Base-by-base conservation (phyloP, 352 stramenopile species). In the Aphanomyces astaci region DNA sequence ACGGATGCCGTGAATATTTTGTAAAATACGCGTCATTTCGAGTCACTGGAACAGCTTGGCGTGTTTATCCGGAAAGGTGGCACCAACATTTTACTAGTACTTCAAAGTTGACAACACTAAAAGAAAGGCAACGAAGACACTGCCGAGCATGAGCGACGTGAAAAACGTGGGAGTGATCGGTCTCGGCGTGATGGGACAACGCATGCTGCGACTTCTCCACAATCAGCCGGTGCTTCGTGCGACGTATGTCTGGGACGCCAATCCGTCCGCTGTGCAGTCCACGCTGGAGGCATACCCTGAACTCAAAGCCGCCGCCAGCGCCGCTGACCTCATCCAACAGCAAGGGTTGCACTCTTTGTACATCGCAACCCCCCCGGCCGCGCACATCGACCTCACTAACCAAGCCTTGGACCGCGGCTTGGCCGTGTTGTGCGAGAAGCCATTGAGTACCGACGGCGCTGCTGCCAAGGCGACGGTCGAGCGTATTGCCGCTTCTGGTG, bases 151-250 rank as follows among this genome's bases (percentile, higher is more conserved):
- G 48, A 55, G 48, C n/a, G 48, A 55, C 2, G 48, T 55, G 10
- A 31, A 3, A 10, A 25, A 55, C 48, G 48, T 55, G 1, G 48
- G 48, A 2, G 48, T 55, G 48, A 55, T 55, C 48, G 48, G 48
- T 15, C 48, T 55, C 2, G 48, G 48, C 11, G 48, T 55, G n/a
- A 55, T 55, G 48, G 48, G 48, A 2, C 48, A 55, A n/a, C 48
- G 48, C 48, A 55, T 55, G 48, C 48, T 55, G 48, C 48, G n/a
- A 31, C 48, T 55, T 11, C 48, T 55, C 10, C n/a, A 55, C 48
- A 55, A 55, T 10, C 48, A 55, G 27, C 48, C 48, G 10, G 13
- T n/a, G 11, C 48, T 55, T 25, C 48, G 48, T 31, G 48, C 48
- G n/a, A 30, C 48, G 10, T 55, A 30, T 25, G 48, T 55, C 48